Evolutionary conservation across 306 rosid species (phyloP), one percentile per base, ranked within the genome.

Genomic region (Vigna radiata): DNA sequence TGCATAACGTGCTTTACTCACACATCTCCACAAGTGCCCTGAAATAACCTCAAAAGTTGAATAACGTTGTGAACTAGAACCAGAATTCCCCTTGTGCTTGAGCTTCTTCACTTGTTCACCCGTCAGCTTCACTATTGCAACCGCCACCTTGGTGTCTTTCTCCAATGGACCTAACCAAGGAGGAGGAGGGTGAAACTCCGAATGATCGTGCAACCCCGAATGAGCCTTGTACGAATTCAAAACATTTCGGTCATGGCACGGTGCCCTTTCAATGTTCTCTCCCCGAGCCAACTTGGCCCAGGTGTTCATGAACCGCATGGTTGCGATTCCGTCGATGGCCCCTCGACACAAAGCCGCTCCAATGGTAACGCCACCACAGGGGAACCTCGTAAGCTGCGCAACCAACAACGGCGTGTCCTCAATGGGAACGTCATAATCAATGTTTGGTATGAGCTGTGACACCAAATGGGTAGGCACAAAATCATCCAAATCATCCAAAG

Each of bases 271-370:
- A 0, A 0, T 4, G 8, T 7, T 7, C 6, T 58, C 64, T 27
- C 75, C 71, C 21, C 82, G 68, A 4, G 85, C 82, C 19, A 84
- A 68, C 70, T 74, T 81, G 7, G 85, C 88, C 88, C 88, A 81
- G 6, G 77, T 31, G 61, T 2, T 47, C 72, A 85, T 47, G 68
- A 85, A 81, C 5, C 46, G 23, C 77, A 68, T 77, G 52, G 65
- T 0, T 16, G 85, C n/a, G 1, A 72, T 18, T 19, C 87, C 84
- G 5, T 84, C 87, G 3, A 65, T 21, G 3, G 27, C 36, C 0
- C 72, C 81, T 0, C 78, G 75, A 21, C 66, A 84, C 0, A 81
- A 1, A 13, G 88, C 75, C 10, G 37, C 48, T 0, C 83, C 88
- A 0, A 85, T 0, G 0, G 85, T 77, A 7, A 77, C 8, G 29